These are phyloP conservation scores for Novymonas esmeraldas DNA, from an alignment of 208 protist species.

Conservation along the genomic window DNA sequence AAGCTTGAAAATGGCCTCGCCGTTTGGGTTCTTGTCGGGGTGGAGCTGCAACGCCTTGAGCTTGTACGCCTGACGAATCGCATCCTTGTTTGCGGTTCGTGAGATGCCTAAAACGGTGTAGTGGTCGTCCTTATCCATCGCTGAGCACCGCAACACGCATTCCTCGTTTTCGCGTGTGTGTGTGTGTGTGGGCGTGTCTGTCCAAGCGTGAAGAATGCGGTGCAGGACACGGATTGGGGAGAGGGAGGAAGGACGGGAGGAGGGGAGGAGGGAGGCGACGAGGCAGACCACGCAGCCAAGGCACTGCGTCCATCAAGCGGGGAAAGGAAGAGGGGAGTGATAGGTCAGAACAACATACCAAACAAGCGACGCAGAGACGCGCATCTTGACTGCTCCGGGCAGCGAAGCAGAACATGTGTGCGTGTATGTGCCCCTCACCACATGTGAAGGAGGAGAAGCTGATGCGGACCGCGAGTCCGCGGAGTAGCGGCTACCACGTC, in stretches of 20 bases:
- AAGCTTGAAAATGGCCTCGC: conserved; percentile 80
- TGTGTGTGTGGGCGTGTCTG: neutral
- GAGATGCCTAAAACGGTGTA: conserved; percentile 79
- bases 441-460: no score
- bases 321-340: no score
- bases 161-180: neutral
- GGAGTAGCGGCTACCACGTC: no score
- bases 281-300: no score
- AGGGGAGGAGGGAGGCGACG: neutral
- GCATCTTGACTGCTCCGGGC: no score
- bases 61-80: conserved; percentile 88
- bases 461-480: no score
- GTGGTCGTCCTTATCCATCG: conserved; percentile 67
- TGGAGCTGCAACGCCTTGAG: conserved; percentile 80
- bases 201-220: neutral
- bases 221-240: neutral
- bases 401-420: no score
- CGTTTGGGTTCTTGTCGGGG: conserved; percentile 91
- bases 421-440: no score
- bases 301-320: no score
- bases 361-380: no score
- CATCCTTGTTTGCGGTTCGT: conserved; percentile 70
- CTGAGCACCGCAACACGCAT: conserved; percentile 7
- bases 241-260: neutral
- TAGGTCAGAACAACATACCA: no score